Conservation (phyloP, 495 filamentous ascomycete genomes). For the Xylaria venustula region DNA sequence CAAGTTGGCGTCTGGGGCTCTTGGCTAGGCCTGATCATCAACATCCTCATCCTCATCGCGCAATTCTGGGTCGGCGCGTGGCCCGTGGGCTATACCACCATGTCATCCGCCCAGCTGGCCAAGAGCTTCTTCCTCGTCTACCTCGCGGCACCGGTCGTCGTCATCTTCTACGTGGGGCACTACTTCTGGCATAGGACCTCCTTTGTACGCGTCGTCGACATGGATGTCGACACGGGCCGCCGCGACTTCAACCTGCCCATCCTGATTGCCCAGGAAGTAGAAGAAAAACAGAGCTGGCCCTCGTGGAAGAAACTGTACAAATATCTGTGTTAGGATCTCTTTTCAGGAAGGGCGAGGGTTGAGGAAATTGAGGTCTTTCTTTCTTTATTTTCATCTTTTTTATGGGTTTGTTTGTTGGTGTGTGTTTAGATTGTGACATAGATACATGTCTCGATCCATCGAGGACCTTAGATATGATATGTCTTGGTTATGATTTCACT, state of each 20-base stretch:
- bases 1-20: slow-evolving; percentile 81
- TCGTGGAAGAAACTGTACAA: slow-evolving; percentile 78
- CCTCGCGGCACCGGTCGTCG: slow-evolving; percentile 79
- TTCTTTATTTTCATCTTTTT: not conserved
- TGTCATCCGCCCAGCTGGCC: slow-evolving; percentile 42
- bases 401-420: too few species aligned
- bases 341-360: not conserved
- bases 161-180: slow-evolving; percentile 72
- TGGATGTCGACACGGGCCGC: slow-evolving; percentile 87
- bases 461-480: not conserved
- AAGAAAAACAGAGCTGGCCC: slow-evolving; percentile 72
- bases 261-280: slow-evolving; percentile 71
- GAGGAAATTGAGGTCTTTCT: too few species aligned
- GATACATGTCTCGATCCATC: not conserved
- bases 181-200: slow-evolving; percentile 75
- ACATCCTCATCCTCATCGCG: slow-evolving; percentile 76
- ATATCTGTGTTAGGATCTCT: slow-evolving; percentile 41
- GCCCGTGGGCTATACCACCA: slow-evolving; percentile 60
- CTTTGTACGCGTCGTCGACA: slow-evolving; percentile 62
- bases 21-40: slow-evolving; percentile 79
- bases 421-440: not conserved
- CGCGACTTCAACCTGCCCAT: slow-evolving; percentile 79
- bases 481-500: not conserved
- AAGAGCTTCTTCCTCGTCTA: slow-evolving; percentile 76
- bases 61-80: slow-evolving; percentile 93